These are phyloP conservation scores for Phytophthora pinifolia DNA, from an alignment of 352 stramenopile species.

Conservation along the genomic window DNA sequence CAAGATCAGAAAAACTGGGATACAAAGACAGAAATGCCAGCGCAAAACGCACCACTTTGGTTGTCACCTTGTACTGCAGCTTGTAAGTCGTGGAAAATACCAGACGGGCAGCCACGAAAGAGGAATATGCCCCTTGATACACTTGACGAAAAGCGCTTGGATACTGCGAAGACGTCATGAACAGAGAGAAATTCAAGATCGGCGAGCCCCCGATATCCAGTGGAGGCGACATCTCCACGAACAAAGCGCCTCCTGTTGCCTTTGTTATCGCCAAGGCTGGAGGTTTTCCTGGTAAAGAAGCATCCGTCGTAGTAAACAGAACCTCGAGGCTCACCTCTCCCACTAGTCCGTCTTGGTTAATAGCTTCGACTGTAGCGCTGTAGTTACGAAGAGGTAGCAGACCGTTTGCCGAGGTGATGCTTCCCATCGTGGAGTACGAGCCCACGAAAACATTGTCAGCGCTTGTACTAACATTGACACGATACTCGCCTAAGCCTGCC, in stretches of 20 bases:
- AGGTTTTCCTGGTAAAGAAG: slow-evolving; percentile 43
- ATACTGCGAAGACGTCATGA: slow-evolving; percentile 34
- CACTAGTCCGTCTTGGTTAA: slow-evolving; percentile 35
- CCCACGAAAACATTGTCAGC: not conserved
- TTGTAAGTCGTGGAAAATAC: slow-evolving; percentile 46
- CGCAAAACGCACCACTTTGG: slow-evolving; percentile 30
- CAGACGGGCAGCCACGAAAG: slow-evolving; percentile 32
- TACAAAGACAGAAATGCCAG: not conserved
- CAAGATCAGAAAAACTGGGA: not conserved
- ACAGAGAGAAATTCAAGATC: slow-evolving; percentile 30
- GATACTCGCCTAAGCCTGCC: slow-evolving; percentile 34
- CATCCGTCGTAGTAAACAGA: slow-evolving; percentile 29
- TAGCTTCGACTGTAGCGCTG: slow-evolving; percentile 31
- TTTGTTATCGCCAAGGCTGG: slow-evolving; percentile 17
- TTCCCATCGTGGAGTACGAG: slow-evolving; percentile 5
- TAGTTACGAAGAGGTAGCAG: slow-evolving; percentile 38
- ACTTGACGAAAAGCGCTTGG: slow-evolving; percentile 46
- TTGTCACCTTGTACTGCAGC: slow-evolving; percentile 46
- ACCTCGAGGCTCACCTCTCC: slow-evolving; percentile 20
- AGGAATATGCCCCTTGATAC: slow-evolving; percentile 30
- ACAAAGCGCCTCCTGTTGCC: slow-evolving; percentile 45
- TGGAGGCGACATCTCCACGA: slow-evolving; percentile 33
- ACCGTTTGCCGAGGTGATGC: slow-evolving; percentile 24
- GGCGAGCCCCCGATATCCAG: slow-evolving; percentile 40
- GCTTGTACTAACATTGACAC: slow-evolving; percentile 20